Evolutionary conservation across 2,329 filamentous ascomycete genomes (phyloP).

Genomic region (Ophiostoma sp.): DNA sequence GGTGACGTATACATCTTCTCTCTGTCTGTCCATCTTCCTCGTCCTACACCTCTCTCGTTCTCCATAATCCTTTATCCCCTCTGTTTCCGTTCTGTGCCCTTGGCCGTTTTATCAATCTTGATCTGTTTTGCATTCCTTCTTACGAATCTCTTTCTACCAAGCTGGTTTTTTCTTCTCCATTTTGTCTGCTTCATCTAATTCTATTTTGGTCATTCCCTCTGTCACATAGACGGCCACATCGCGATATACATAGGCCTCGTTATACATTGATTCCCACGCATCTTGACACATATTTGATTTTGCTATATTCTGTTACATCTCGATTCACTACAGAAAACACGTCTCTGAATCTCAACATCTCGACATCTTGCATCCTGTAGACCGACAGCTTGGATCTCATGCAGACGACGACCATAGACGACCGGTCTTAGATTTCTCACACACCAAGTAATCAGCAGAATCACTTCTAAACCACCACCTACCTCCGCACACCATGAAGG

Average conservation of each 20-base stretch:
- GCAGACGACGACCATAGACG: too few relatives aligned
- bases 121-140: conserved; percentile 11
- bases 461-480: neutral
- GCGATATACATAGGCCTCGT: neutral
- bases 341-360: too few relatives aligned
- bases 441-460: neutral
- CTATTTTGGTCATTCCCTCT: neutral
- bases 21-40: neutral
- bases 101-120: neutral
- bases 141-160: conserved; percentile 1
- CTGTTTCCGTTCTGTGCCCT: neutral
- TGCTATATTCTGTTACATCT: neutral
- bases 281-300: neutral
- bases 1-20: conserved; percentile 9
- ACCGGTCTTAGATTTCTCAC: too few relatives aligned
- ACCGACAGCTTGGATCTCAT: too few relatives aligned
- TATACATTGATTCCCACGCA: neutral
- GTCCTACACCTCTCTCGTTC: neutral
- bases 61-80: neutral
- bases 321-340: too few relatives aligned
- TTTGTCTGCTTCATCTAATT: neutral
- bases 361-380: too few relatives aligned
- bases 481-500: conserved; percentile 2
- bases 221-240: neutral
- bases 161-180: neutral